These are phyloP conservation scores for Tephrocybe sp. DNA, from an alignment of 768 basidiomycete genomes.

Conservation along the genomic window DNA sequence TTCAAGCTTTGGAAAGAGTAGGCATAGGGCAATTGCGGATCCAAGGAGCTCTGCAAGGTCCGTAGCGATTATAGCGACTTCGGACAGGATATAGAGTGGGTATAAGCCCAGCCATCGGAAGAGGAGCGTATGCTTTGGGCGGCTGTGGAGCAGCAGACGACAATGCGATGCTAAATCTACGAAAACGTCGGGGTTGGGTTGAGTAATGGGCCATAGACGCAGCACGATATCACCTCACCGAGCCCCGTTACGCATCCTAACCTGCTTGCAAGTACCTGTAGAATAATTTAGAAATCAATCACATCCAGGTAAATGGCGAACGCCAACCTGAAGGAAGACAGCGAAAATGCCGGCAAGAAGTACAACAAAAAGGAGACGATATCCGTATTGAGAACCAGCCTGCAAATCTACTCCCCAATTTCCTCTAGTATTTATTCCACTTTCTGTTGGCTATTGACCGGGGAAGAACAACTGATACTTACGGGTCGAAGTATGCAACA, in stretches of 20 bases:
- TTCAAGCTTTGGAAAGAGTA: conserved; percentile 68
- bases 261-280: conserved; percentile 70
- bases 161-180: conserved; percentile 54
- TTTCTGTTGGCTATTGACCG: neutral
- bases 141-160: conserved; percentile 61
- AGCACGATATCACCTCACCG: conserved; percentile 38
- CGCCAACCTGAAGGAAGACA: conserved; percentile 70
- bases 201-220: too few relatives aligned
- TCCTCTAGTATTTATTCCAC: conserved; percentile 41
- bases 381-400: conserved; percentile 84
- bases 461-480: conserved; percentile 22
- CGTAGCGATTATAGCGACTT: conserved; percentile 73
- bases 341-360: conserved; percentile 81
- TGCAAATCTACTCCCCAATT: conserved; percentile 92
- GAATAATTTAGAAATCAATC: conserved; percentile 2
- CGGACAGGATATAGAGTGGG: conserved; percentile 61
- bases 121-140: conserved; percentile 53
- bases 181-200: too few relatives aligned
- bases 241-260: conserved; percentile 83
- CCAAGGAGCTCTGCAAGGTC: conserved; percentile 82
- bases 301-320: conserved; percentile 1
- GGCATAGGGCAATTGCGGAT: conserved; percentile 75
- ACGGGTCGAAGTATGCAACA: conserved; percentile 90
- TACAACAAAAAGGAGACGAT: conserved; percentile 82
- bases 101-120: conserved; percentile 62